Evolutionary conservation across 805 yeast species (phyloP).

Genomic region (Yarrowia osloensis): DNA sequence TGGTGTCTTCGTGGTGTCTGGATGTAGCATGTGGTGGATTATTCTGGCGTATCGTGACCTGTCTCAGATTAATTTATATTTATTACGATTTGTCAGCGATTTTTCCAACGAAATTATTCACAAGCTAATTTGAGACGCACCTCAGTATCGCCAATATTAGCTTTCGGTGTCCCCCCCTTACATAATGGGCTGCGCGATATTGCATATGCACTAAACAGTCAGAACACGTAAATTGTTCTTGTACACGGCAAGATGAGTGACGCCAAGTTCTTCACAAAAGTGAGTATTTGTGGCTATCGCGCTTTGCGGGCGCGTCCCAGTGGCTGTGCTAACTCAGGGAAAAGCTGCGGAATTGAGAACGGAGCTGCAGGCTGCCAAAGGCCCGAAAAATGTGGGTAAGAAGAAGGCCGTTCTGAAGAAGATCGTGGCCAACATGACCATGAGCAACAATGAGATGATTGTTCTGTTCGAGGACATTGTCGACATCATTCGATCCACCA

Average conservation of each 20-base stretch:
- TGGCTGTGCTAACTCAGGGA: conserved; percentile 35
- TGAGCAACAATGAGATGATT: conserved; percentile 78
- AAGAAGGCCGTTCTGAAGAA: conserved; percentile 61
- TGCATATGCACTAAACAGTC: conserved; percentile 7
- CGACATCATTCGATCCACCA: conserved; percentile 45
- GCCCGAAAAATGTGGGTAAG: conserved; percentile 42
- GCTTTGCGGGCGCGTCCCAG: not conserved
- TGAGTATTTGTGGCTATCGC: not conserved
- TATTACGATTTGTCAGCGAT: not conserved
- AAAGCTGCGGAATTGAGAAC: conserved; percentile 45
- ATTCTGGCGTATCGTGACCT: too few relatives aligned
- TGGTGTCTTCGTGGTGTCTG: too few relatives aligned
- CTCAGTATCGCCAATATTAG: not conserved
- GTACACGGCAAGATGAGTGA: conserved; percentile 16
- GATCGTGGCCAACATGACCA: conserved; percentile 77
- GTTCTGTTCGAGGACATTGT: conserved; percentile 66
- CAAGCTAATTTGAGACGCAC: too few relatives aligned
- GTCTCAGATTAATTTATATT: too few relatives aligned
- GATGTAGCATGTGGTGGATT: too few relatives aligned
- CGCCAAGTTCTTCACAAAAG: conserved; percentile 16
- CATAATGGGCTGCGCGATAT: conserved; percentile 22
- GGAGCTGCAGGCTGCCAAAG: conserved; percentile 42
- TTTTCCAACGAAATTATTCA: too few relatives aligned
- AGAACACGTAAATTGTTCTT: conserved; percentile 3
- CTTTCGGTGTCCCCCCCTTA: not conserved